phyloP scores from a whole-genome alignment of 2,329 filamentous ascomycete genomes.

The Colletotrichum noveboracense region DNA sequence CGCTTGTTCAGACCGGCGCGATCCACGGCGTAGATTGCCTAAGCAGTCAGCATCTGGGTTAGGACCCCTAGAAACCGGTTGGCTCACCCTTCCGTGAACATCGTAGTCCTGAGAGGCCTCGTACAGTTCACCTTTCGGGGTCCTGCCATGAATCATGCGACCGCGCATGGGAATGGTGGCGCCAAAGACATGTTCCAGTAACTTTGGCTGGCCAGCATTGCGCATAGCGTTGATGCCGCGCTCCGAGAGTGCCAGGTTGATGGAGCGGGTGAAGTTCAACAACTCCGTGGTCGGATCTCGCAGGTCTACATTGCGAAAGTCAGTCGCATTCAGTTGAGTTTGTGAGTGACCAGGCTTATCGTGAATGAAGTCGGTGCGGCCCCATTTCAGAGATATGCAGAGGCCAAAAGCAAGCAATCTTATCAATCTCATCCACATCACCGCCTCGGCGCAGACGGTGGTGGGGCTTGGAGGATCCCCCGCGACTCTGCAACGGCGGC shows the following conservation, averaged over 20 bases:
- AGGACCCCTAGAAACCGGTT: not conserved
- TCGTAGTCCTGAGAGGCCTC: constrained; percentile 90
- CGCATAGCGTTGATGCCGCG: constrained; percentile 89
- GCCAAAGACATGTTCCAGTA: constrained; percentile 76
- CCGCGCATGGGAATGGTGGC: constrained; percentile 92
- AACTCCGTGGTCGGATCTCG: constrained; percentile 82
- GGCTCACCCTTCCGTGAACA: constrained; percentile 76
- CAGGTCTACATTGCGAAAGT: constrained; percentile 66
- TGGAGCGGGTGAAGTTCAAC: constrained; percentile 97
- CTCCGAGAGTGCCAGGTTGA: constrained; percentile 94
- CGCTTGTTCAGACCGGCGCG: constrained; percentile 81
- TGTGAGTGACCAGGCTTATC: not conserved
- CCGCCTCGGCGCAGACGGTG: not conserved
- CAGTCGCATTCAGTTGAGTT: not conserved
- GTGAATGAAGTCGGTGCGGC: not conserved
- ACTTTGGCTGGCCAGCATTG: constrained; percentile 66
- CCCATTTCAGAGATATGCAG: not conserved
- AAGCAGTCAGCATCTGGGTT: not conserved
- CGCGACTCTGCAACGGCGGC: not conserved
- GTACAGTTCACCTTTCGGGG: constrained; percentile 68
- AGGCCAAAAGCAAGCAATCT: not conserved
- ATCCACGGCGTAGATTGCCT: constrained; percentile 88
- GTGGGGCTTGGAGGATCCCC: constrained; percentile 7
- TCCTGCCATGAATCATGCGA: constrained; percentile 89
- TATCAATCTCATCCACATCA: constrained; percentile 2